Percentiles rank a stretch among this genome's conserved stretches.
These are phyloP conservation scores for Paraleonurus japonicus DNA, from an alignment of 257 asterid species.

Conservation along the genomic window DNA sequence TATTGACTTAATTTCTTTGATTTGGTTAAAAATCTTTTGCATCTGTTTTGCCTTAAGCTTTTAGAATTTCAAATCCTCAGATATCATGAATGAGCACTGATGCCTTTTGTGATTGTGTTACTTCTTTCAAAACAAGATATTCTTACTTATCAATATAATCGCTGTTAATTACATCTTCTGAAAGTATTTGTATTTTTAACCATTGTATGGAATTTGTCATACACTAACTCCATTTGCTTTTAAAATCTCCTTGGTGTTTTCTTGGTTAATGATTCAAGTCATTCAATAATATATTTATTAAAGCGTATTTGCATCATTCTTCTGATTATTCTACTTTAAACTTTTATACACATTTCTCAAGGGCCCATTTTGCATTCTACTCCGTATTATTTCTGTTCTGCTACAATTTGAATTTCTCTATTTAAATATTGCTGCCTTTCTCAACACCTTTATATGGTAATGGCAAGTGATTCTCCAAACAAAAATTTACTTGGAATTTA, in stretches of 20 bases:
- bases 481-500: conserved; percentile 28
- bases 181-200: background rate
- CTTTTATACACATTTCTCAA: background rate
- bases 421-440: conserved; percentile 6
- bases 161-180: background rate
- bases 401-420: background rate
- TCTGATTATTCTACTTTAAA: conserved; percentile 15
- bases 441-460: conserved; percentile 10
- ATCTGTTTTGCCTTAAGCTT: background rate
- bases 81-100: background rate
- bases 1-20: background rate
- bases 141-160: background rate
- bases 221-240: background rate
- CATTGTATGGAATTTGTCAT: conserved; percentile 7
- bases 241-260: background rate
- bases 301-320: background rate
- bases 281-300: conserved; percentile 7
- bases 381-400: background rate
- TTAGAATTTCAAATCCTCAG: background rate
- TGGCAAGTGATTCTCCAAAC: conserved; percentile 20
- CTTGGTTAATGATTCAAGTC: conserved; percentile 9
- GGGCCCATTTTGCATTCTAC: background rate
- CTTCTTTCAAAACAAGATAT: background rate
- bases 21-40: conserved; percentile 1
- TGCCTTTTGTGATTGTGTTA: background rate